Conservation (phyloP, 257 asterid species). For the Solanum arcanum region DNA sequence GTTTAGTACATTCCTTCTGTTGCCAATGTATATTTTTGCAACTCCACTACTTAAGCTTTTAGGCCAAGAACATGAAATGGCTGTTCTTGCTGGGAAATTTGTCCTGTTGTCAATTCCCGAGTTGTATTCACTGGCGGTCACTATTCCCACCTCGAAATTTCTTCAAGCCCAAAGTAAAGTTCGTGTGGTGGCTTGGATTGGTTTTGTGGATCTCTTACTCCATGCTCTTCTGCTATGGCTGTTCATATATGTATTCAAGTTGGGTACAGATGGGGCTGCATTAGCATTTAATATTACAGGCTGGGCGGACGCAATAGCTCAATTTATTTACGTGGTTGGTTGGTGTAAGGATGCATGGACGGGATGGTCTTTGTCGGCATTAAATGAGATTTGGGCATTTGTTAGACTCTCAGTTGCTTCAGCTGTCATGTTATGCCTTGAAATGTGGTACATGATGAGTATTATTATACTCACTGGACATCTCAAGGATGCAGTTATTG, state of each 20-base stretch:
- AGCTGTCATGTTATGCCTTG: conserved; percentile 78
- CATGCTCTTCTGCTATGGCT: conserved; percentile 53
- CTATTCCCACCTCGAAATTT: conserved; percentile 57
- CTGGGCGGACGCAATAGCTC: conserved; percentile 44
- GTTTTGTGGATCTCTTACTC: conserved; percentile 20
- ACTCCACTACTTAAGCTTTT: conserved; percentile 57
- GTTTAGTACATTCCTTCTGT: conserved; percentile 30
- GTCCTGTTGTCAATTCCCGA: conserved; percentile 50
- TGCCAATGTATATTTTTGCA: conserved; percentile 61
- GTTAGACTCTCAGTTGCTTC: conserved; percentile 78
- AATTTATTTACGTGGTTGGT: conserved; percentile 47
- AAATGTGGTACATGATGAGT: conserved; percentile 83
- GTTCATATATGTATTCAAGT: conserved; percentile 29
- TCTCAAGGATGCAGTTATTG: conserved; percentile 55
- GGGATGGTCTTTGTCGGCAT: conserved; percentile 54
- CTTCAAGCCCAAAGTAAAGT: conserved; percentile 88
- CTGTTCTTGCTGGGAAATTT: conserved; percentile 53
- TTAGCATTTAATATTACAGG: conserved; percentile 34
- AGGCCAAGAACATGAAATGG: conserved; percentile 53
- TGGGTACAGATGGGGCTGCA: conserved; percentile 65
- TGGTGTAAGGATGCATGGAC: conserved; percentile 92
- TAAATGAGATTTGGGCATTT: conserved; percentile 62
- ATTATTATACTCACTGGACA: conserved; percentile 61
- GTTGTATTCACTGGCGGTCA: conserved; percentile 40
- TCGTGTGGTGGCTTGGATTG: conserved; percentile 47